Base-by-base conservation (phyloP, 345 rosid species). In the Mercurialis annua region DNA sequence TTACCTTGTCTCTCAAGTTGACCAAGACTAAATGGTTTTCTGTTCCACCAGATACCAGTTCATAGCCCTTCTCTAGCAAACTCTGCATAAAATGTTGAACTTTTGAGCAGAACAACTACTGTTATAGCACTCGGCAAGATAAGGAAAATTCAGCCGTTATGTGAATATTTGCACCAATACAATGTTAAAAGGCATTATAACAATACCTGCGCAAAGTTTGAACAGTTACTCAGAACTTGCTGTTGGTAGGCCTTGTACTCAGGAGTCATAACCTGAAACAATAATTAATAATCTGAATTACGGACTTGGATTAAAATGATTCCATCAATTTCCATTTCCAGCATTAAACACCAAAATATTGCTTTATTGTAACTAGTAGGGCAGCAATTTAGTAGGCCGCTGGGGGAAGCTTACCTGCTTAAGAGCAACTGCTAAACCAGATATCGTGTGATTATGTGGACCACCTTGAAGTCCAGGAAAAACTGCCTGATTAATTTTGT, bases 391-490 rank as follows among this genome's bases (percentile, higher is more conserved):
- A 4, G 4, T n/a, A 59, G 36, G 60, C n/a, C 72, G n/a, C 29
- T 29, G 0, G n/a, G 12, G 49, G 26, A 10, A n/a, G 12, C 66
- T 50, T 58, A 90, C 97, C 96, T 93, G 98, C 75, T 87, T 90
- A 56, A 93, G 78, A 59, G 97, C 92, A 73, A 93, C 98, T 27
- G 98, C 98, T 66, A 92, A 81, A 71, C 89, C 98, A 33, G 93
- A 14, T 59, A 92, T 92, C 23, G 98, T 92, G 79, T 92, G 97
- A 70, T 92, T 92, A 77, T 92, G 98, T 11, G 98, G 98, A 68
- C 98, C 98, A 58, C 98, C 98, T 79, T 92, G 98, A 69, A 92
- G 83, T 69, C 98, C 98, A 51, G 97, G 98, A 70, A 92, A 92
- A 62, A 92, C 98, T 18, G 98, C 94, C 75, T 86, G 85, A 70